Evolutionary conservation across 2,329 filamentous ascomycete species (phyloP).

Genomic region (Ophiostoma himal-ulmi): DNA sequence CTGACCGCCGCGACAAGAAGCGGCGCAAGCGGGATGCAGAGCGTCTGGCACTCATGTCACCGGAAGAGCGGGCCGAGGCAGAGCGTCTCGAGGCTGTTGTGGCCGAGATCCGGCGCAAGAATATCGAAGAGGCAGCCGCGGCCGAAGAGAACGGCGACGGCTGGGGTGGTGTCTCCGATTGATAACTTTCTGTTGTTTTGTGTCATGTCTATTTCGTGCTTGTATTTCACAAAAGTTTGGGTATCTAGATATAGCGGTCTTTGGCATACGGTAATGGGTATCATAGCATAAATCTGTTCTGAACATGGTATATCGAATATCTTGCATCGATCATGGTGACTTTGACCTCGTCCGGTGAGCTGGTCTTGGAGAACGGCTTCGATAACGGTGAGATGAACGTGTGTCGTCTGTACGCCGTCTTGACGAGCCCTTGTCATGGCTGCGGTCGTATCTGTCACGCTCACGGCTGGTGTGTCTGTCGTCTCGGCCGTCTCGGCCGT

Average conservation of each 20-base stretch:
- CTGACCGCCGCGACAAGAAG: slow-evolving; percentile 34
- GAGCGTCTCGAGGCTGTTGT: slow-evolving; percentile 60
- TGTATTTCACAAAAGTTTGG: not conserved
- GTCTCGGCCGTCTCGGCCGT: not conserved
- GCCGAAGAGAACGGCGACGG: slow-evolving; percentile 12
- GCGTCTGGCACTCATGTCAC: slow-evolving; percentile 59
- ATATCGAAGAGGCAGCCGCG: slow-evolving; percentile 34
- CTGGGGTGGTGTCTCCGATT: slow-evolving; percentile 20
- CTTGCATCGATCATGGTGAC: not conserved
- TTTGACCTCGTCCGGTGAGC: not conserved
- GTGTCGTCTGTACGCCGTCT: not conserved
- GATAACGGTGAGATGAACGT: not conserved
- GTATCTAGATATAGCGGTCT: not conserved
- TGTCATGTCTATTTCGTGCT: not conserved
- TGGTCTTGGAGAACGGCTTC: not conserved
- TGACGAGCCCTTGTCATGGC: not conserved
- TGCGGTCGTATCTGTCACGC: not conserved
- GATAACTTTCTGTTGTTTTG: not conserved
- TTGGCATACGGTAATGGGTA: slow-evolving; percentile 14
- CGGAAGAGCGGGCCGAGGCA: slow-evolving; percentile 59
- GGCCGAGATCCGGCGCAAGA: slow-evolving; percentile 55
- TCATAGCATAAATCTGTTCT: slow-evolving; percentile 12
- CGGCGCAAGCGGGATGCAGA: slow-evolving; percentile 51
- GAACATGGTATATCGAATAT: not conserved
- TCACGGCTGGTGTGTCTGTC: not conserved